Percentiles rank a stretch among this genome's conserved stretches.
Evolutionary conservation across 306 rosid species (phyloP).

Genomic region (Cicer yamashitae): DNA sequence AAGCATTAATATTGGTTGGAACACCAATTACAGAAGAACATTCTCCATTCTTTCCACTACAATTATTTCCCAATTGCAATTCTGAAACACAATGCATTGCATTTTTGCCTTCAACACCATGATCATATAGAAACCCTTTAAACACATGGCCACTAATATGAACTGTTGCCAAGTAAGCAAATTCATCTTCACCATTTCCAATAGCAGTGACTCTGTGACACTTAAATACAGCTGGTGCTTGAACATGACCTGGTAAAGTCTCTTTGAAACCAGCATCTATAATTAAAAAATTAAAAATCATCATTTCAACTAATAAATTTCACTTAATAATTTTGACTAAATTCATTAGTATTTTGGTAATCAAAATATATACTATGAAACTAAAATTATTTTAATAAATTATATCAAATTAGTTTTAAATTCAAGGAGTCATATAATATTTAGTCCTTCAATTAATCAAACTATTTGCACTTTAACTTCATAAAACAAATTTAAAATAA

Average conservation of each 20-base stretch:
- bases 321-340: no score
- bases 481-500: not conserved
- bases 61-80: constrained; percentile 58
- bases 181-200: constrained; percentile 69
- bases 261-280: constrained; percentile 67
- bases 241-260: constrained; percentile 67
- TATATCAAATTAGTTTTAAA: no score
- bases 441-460: not conserved
- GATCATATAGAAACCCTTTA: constrained; percentile 86
- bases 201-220: constrained; percentile 79
- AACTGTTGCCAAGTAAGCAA: constrained; percentile 75
- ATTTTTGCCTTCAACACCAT: constrained; percentile 64
- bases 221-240: constrained; percentile 74
- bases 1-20: constrained; percentile 45
- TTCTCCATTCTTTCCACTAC: constrained; percentile 57
- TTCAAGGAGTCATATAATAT: not conserved
- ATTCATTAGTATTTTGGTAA: no score
- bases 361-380: no score
- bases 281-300: not conserved
- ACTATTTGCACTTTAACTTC: not conserved
- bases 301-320: no score
- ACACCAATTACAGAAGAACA: constrained; percentile 59
- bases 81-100: constrained; percentile 64
- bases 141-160: constrained; percentile 83
- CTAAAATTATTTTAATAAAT: no score